Base-by-base conservation (phyloP, 805 yeast species). In the Ogataea henricii region DNA sequence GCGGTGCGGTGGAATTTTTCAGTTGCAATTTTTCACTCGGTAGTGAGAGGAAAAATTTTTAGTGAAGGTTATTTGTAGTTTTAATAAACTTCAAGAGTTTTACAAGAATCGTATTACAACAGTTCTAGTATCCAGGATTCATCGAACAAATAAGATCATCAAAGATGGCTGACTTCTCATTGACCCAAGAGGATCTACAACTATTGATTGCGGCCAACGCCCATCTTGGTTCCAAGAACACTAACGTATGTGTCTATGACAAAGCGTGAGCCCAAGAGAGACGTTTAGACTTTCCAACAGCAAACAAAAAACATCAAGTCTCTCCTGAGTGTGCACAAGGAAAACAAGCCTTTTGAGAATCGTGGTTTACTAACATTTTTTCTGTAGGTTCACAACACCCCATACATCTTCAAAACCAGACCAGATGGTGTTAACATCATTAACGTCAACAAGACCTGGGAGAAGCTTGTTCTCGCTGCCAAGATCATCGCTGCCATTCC, bases 371-470 rank as follows among this genome's bases (percentile, higher is more conserved):
- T 45, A 45, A 45, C 48, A 45, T 37, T 41, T 52, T 27, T 49
- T 33, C 45, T 64, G 48, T 63, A 87, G 92, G 92, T 89, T 71
- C 97, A 90, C 89, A 90, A 89, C 85, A 87, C 87, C 76, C 86
- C 94, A 77, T 89, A 89, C 83, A 96, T 92, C 68, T 88, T 80
- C 92, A 88, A 89, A 82, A 86, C 96, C 77, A 91, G 98, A 83
- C 94, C 96, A 79, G 99, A 94, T 76, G 99, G 99, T 86, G 97
- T 94, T 69, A 90, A 90, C 85, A 82, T 94, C 66, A 91, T 94
- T 78, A 89, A 94, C 89, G 82, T 94, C 70, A 95, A 95, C 83
- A 91, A 92, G 84, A 94, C 99, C 71, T 94, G 99, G 98, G 98
- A 94, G 84, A 92, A 92, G 84, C 87, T 91, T 75, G 97, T 92